A percentile compares a stretch with the other conserved stretches of the same genome.
phyloP scores from a whole-genome alignment of 2,329 filamentous ascomycete species.

The Venturia carpophila region DNA sequence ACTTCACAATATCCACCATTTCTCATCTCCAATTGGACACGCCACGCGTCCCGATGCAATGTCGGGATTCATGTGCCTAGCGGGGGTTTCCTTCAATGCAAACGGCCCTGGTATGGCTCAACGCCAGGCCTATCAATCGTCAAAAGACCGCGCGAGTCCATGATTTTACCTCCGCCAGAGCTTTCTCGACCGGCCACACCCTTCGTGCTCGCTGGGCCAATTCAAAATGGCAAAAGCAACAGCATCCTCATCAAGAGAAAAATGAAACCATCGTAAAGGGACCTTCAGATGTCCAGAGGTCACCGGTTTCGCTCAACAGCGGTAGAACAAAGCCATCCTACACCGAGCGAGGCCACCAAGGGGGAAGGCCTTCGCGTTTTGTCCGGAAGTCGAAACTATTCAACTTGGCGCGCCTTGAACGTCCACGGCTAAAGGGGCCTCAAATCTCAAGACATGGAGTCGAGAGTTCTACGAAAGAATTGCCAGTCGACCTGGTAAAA shows the following conservation, averaged over 20 bases:
- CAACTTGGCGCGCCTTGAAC: slow-evolving; percentile 1
- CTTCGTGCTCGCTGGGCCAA: background rate
- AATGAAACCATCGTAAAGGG: background rate
- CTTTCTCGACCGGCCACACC: slow-evolving; percentile 20
- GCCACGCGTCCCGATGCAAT: slow-evolving; percentile 16
- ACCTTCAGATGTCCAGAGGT: background rate
- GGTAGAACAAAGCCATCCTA: background rate
- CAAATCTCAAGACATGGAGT: background rate
- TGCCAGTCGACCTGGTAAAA: background rate
- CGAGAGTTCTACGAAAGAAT: background rate
- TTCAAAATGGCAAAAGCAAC: background rate
- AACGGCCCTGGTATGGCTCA: slow-evolving; percentile 38
- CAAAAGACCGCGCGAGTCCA: slow-evolving; percentile 31
- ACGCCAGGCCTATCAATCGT: slow-evolving; percentile 38
- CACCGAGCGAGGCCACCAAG: background rate
- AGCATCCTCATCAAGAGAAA: background rate
- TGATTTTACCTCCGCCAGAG: slow-evolving; percentile 24
- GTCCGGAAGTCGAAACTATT: background rate
- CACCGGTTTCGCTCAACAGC: background rate
- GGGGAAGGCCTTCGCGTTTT: background rate
- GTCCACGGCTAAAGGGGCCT: background rate
- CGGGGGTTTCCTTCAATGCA: slow-evolving; percentile 33
- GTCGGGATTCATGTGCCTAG: slow-evolving; percentile 6
- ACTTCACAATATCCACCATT: background rate
- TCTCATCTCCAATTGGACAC: background rate